phyloP scores from a whole-genome alignment of 306 rosid genomes.

The Rosa chinensis region DNA sequence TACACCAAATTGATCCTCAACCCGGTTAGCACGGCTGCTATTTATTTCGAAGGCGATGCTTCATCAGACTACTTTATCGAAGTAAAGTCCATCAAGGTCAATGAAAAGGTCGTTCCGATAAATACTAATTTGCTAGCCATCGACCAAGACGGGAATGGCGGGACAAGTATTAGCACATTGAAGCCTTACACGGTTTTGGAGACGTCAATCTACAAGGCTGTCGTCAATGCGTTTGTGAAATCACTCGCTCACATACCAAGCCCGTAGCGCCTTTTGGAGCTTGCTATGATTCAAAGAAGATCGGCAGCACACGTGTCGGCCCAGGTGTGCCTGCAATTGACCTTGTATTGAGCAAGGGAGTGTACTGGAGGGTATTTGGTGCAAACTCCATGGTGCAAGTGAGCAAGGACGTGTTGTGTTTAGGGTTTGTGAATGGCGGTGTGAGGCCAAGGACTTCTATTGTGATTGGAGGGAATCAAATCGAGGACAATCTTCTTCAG shows the following conservation, averaged over 20 bases:
- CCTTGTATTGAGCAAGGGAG: constrained; percentile 41
- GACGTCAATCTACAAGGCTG: constrained; percentile 44
- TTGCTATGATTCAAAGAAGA: constrained; percentile 28
- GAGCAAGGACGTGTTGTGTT: constrained; percentile 11
- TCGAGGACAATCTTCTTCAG: constrained; percentile 55
- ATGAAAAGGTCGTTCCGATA: constrained; percentile 21
- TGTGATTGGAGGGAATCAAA: constrained; percentile 57
- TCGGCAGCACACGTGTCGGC: constrained; percentile 24
- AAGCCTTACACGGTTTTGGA: constrained; percentile 55
- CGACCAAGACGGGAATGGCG: constrained; percentile 48
- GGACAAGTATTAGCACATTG: constrained; percentile 60
- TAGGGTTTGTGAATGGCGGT: constrained; percentile 23
- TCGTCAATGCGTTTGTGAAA: constrained; percentile 33
- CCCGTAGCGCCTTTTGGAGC: constrained; percentile 56
- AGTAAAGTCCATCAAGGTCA: constrained; percentile 43
- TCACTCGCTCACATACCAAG: not conserved
- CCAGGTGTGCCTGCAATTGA: constrained; percentile 51
- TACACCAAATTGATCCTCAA: constrained; percentile 41
- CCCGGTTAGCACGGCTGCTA: constrained; percentile 30
- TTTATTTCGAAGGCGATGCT: constrained; percentile 27
- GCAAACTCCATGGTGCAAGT: constrained; percentile 64
- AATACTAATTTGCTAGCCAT: constrained; percentile 43
- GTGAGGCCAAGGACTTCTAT: constrained; percentile 36
- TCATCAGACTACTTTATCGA: constrained; percentile 54
- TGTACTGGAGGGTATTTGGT: constrained; percentile 48